These are phyloP conservation scores for Gyrodon tennesseensis DNA, from an alignment of 1,284 basidiomycete genomes.

Conservation along the genomic window DNA sequence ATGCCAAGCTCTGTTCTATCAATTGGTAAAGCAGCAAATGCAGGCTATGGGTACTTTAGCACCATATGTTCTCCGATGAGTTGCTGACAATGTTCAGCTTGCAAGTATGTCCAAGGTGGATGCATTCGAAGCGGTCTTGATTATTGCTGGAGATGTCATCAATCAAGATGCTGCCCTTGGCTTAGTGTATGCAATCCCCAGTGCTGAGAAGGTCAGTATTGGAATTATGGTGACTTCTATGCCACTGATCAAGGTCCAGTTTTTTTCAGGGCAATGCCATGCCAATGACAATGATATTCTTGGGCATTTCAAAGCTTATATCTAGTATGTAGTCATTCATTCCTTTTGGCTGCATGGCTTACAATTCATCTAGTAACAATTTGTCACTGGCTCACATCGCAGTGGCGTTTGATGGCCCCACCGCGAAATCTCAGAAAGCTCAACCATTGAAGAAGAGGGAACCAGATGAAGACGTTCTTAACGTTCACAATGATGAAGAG, in stretches of 20 bases:
- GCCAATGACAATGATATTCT: not conserved
- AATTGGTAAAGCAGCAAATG: too few relatives aligned
- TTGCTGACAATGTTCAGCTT: not conserved
- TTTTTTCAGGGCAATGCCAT: not conserved
- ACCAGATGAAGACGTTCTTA: too few relatives aligned
- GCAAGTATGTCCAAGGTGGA: not conserved
- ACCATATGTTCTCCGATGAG: too few relatives aligned
- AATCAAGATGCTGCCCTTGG: not conserved
- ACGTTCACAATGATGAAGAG: too few relatives aligned
- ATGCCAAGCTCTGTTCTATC: too few relatives aligned
- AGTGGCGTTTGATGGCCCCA: not conserved
- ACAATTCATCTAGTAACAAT: not conserved
- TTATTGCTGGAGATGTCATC: not conserved
- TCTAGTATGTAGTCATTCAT: not conserved
- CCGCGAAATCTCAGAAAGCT: too few relatives aligned
- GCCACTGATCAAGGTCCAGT: not conserved
- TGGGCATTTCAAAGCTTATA: not conserved
- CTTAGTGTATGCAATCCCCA: too few relatives aligned
- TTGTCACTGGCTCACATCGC: not conserved
- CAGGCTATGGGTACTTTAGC: too few relatives aligned
- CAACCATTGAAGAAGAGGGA: too few relatives aligned
- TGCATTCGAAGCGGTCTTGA: not conserved
- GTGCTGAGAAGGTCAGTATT: too few relatives aligned
- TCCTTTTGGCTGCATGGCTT: too few relatives aligned
- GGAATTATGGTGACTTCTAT: too few relatives aligned